Evolutionary conservation across 208 protist species (phyloP), one percentile per base, ranked within the genome.

Genomic region (Trypanosoma mega): DNA sequence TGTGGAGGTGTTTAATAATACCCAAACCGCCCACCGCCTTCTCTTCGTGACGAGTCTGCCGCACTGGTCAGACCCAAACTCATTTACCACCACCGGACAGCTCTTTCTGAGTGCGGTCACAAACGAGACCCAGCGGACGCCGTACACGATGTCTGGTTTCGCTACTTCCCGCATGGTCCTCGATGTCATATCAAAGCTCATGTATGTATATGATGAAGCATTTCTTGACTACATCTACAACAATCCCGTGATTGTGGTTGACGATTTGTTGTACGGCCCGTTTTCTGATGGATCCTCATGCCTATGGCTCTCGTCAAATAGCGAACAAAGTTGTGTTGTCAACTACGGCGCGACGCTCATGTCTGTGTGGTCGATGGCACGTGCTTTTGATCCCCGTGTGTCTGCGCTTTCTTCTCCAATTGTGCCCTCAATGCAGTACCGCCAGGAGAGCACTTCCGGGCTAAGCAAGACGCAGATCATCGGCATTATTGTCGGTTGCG

Each of bases 331-430:
- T 12, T 39, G 60, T 27, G 39, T 9, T n/a, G 49, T 58, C 24
- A 88, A 84, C 65, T 88, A 78, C 68, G 81, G 77, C 11, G 81
- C 81, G 1, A 63, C 66, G 24, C 24, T 27, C 51, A 82, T 88
- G 26, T 36, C 33, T 2, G 63, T 63, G 34, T 49, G 74, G 37
- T 77, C 63, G 0, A 50, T 80, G 24, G 29, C 51, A 2, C 65
- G 68, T 26, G 63, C 78, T 14, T 36, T 88, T n/a, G 39, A 76
- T 46, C 63, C 60, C 18, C 39, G 54, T 6, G 52, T 71, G 27
- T 34, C 75, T 1, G 31, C 18, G 24, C 16, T 65, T 9, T 21
- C 63, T 0, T 12, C 14, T 0, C n/a, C 63, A 3, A 49, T 63
- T n/a, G 75, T 76, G 34, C 81, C 77, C 5, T 49, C 55, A 0